These are phyloP conservation scores for Penicillium salamii DNA, from an alignment of 495 filamentous ascomycete species.

Conservation along the genomic window DNA sequence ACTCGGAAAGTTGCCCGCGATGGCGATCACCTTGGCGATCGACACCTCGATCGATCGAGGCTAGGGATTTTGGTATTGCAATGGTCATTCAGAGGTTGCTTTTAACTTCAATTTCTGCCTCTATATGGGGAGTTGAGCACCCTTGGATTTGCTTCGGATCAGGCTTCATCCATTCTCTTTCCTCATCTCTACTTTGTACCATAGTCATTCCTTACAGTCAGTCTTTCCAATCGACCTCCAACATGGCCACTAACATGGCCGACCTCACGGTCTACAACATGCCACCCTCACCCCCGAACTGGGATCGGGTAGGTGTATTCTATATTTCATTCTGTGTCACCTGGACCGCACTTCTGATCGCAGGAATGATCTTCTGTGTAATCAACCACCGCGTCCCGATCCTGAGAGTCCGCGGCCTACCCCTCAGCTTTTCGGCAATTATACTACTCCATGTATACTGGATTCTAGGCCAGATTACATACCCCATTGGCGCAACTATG, in stretches of 20 bases:
- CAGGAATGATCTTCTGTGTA: conserved; percentile 8
- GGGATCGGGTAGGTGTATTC: conserved; percentile 7
- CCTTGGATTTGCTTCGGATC: too few relatives aligned
- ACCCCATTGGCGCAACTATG: conserved; percentile 3
- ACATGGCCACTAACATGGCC: conserved; percentile 4
- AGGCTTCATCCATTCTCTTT: too few relatives aligned
- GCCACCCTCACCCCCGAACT: conserved; percentile 6
- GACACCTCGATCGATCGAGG: too few relatives aligned
- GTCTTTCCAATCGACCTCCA: neutral
- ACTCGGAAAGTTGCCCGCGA: too few relatives aligned
- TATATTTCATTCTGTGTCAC: conserved; percentile 10
- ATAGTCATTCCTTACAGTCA: neutral
- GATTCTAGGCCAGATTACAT: conserved; percentile 9
- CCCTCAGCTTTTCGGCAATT: conserved; percentile 8
- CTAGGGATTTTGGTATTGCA: too few relatives aligned
- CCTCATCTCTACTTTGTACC: too few relatives aligned
- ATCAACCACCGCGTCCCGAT: conserved; percentile 8
- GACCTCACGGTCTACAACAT: conserved; percentile 11
- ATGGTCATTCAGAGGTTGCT: too few relatives aligned
- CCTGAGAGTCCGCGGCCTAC: conserved; percentile 6
- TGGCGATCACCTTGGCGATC: too few relatives aligned
- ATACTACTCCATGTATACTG: conserved; percentile 10
- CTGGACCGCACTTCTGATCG: conserved; percentile 4
- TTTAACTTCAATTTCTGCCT: too few relatives aligned
- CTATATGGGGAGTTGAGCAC: too few relatives aligned